Evolutionary conservation across 805 yeast species (phyloP).

Genomic region (Suhomyces sp.): DNA sequence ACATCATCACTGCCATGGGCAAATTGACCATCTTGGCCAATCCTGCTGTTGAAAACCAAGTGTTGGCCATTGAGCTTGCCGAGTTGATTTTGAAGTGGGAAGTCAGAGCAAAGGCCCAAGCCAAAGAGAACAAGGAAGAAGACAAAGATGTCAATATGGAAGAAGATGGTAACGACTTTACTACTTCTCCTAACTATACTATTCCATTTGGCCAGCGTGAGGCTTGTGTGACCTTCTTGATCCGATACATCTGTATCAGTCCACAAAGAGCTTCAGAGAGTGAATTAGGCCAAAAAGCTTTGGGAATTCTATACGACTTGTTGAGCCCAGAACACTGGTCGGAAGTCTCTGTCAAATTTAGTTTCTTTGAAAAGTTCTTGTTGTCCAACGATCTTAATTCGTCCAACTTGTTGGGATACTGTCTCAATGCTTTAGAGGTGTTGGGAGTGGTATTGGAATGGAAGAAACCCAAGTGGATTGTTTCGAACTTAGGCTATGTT

Average conservation of each 20-base stretch:
- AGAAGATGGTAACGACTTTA: conserved; percentile 31
- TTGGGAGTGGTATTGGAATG: conserved; percentile 78
- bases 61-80: conserved; percentile 83
- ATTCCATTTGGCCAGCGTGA: conserved; percentile 82
- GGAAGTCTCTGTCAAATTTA: conserved; percentile 80
- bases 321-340: conserved; percentile 78
- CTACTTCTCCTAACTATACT: conserved; percentile 48
- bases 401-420: conserved; percentile 67
- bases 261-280: conserved; percentile 82
- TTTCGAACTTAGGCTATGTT: conserved; percentile 63
- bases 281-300: conserved; percentile 75
- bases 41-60: conserved; percentile 77
- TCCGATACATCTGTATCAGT: conserved; percentile 82
- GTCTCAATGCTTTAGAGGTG: conserved; percentile 89
- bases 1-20: conserved; percentile 89
- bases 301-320: conserved; percentile 71
- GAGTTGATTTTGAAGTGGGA: conserved; percentile 89
- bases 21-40: conserved; percentile 76
- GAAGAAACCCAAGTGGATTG: conserved; percentile 75
- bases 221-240: conserved; percentile 83
- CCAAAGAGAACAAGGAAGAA: conserved; percentile 12
- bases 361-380: conserved; percentile 84
- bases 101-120: conserved; percentile 35
- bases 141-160: conserved; percentile 15
- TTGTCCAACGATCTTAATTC: conserved; percentile 73